These are phyloP conservation scores for Mucor circinelloides DNA, from an alignment of 371 early-diverging fungal genomes.

Conservation along the genomic window DNA sequence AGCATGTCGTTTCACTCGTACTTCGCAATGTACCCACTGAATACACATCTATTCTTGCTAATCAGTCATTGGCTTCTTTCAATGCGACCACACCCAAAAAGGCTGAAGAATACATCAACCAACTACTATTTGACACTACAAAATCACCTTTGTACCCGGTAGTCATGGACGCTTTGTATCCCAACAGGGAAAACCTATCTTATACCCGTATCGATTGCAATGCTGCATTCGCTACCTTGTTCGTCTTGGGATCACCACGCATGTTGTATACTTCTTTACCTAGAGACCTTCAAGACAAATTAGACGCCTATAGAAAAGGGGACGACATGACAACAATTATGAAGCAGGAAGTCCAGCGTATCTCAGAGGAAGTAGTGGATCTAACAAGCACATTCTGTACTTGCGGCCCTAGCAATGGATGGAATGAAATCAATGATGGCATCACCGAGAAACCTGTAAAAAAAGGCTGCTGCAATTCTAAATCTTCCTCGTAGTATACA, in stretches of 20 bases:
- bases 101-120: slow-evolving; percentile 40
- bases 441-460: slow-evolving; percentile 2
- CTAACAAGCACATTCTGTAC: slow-evolving; percentile 34
- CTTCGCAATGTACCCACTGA: slow-evolving; percentile 53
- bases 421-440: neutral
- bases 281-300: slow-evolving; percentile 26
- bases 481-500: neutral
- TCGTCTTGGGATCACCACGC: slow-evolving; percentile 33
- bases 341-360: slow-evolving; percentile 29
- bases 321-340: slow-evolving; percentile 25
- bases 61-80: slow-evolving; percentile 36
- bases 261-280: slow-evolving; percentile 35
- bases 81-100: slow-evolving; percentile 31
- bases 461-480: slow-evolving; percentile 6
- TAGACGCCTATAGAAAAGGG: slow-evolving; percentile 22
- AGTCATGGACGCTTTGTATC: slow-evolving; percentile 44
- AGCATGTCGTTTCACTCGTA: slow-evolving; percentile 47
- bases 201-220: slow-evolving; percentile 25
- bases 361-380: slow-evolving; percentile 32
- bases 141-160: slow-evolving; percentile 48
- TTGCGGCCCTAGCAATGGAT: slow-evolving; percentile 26
- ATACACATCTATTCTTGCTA: slow-evolving; percentile 45
- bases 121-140: slow-evolving; percentile 42
- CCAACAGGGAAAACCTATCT: slow-evolving; percentile 17
- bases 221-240: slow-evolving; percentile 39